Evolutionary conservation across 2,329 filamentous ascomycete genomes (phyloP).

Genomic region (Cladorrhinum sp.): DNA sequence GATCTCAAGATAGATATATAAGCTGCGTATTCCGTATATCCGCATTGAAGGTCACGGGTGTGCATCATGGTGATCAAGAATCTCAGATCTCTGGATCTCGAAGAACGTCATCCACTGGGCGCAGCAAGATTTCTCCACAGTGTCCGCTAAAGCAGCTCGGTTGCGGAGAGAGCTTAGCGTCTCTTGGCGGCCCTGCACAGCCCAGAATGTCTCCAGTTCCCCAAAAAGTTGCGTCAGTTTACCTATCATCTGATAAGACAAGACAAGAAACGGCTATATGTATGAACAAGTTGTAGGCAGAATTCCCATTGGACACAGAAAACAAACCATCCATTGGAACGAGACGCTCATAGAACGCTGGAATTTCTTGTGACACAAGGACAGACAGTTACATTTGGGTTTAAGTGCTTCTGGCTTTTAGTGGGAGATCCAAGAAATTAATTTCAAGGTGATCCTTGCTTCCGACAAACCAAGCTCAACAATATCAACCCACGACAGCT

Average conservation of each 20-base stretch:
- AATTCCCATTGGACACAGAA: not conserved
- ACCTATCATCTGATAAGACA: slow-evolving; percentile 3
- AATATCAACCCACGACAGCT: not conserved
- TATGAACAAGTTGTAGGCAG: not conserved
- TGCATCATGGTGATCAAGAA: too few species aligned
- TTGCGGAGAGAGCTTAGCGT: slow-evolving; percentile 1
- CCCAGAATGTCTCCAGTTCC: not conserved
- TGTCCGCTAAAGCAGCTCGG: not conserved
- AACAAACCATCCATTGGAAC: not conserved
- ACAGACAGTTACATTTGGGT: not conserved
- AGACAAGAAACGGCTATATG: not conserved
- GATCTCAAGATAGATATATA: too few species aligned
- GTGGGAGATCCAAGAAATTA: not conserved
- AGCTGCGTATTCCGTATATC: too few species aligned
- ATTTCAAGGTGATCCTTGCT: not conserved
- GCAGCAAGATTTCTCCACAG: not conserved
- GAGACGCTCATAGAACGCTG: not conserved
- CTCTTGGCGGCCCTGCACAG: slow-evolving; percentile 3
- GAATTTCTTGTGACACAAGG: not conserved
- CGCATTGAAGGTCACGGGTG: too few species aligned
- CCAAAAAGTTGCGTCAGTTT: not conserved
- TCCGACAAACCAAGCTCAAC: too few species aligned
- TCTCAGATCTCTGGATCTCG: not conserved
- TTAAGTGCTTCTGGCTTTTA: not conserved
- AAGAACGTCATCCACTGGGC: not conserved